A percentile compares a stretch with the other conserved stretches of the same genome.
These are phyloP conservation scores for Puccinia triticina DNA, from an alignment of 1,284 basidiomycete genomes.

Conservation along the genomic window DNA sequence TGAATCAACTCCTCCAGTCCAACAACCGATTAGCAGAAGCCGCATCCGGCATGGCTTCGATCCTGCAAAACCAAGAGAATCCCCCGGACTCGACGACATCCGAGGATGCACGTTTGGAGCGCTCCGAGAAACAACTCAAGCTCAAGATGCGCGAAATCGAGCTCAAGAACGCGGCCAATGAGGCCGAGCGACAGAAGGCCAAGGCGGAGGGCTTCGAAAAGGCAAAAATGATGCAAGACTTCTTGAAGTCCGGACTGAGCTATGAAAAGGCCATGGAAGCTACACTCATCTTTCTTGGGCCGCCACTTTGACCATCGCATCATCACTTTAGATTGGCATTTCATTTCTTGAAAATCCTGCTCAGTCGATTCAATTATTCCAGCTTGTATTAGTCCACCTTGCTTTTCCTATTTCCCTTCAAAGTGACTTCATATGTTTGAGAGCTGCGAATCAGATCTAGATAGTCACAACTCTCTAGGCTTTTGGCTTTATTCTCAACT, in stretches of 20 bases:
- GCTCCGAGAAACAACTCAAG: background rate
- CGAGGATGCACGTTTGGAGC: background rate
- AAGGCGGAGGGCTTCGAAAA: background rate
- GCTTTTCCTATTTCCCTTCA: too few relatives aligned
- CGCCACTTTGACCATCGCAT: background rate
- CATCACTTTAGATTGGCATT: too few relatives aligned
- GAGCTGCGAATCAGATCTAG: too few relatives aligned
- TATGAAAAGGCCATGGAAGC: constrained; percentile 1
- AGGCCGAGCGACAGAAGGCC: background rate
- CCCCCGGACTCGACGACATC: background rate
- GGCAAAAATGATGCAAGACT: constrained; percentile 18
- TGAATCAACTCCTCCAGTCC: background rate
- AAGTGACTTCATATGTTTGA: too few relatives aligned
- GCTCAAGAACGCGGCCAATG: background rate
- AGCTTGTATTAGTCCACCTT: too few relatives aligned
- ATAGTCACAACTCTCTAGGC: too few relatives aligned
- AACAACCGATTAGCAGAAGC: background rate
- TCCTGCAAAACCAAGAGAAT: background rate
- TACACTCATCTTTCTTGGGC: background rate
- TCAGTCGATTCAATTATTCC: too few relatives aligned
- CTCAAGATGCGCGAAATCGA: background rate
- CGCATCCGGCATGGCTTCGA: background rate
- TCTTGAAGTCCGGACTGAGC: background rate
- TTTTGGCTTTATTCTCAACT: too few relatives aligned
- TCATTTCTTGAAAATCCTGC: too few relatives aligned